Evolutionary conservation across 164 flowering plant genomes (phyloP).

Genomic region (Vitis labrusca): DNA sequence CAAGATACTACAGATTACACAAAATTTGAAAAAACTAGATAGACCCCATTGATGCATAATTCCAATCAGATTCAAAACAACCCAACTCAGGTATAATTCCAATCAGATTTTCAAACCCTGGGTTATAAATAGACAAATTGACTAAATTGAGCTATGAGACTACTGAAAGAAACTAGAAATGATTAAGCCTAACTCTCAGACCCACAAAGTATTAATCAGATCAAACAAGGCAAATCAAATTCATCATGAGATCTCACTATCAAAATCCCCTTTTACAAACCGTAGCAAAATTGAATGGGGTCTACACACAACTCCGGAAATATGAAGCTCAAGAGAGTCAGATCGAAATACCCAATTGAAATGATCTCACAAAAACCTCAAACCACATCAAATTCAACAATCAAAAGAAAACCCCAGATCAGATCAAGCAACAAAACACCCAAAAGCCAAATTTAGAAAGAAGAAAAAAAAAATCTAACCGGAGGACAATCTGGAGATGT

Average conservation of each 20-base stretch:
- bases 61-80: not conserved
- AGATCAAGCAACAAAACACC: constrained; percentile 27
- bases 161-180: not conserved
- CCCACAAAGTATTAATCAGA: constrained; percentile 10
- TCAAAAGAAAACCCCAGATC: constrained; percentile 22
- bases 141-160: not conserved
- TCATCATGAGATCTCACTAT: constrained; percentile 7
- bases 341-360: not conserved
- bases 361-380: too few species aligned
- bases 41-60: not conserved
- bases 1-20: not conserved
- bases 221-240: constrained; percentile 2
- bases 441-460: not conserved
- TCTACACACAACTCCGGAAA: constrained; percentile 4
- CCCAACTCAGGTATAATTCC: too few species aligned
- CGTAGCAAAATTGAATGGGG: constrained; percentile 8
- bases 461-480: constrained; percentile 38
- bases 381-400: constrained; percentile 42
- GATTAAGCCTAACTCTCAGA: not conserved
- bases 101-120: too few species aligned
- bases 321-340: not conserved
- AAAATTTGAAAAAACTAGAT: not conserved
- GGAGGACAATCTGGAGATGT: constrained; percentile 54
- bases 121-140: not conserved
- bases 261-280: not conserved